These are phyloP conservation scores for Lipomyces sp. DNA, from an alignment of 805 yeast species.

Conservation along the genomic window DNA sequence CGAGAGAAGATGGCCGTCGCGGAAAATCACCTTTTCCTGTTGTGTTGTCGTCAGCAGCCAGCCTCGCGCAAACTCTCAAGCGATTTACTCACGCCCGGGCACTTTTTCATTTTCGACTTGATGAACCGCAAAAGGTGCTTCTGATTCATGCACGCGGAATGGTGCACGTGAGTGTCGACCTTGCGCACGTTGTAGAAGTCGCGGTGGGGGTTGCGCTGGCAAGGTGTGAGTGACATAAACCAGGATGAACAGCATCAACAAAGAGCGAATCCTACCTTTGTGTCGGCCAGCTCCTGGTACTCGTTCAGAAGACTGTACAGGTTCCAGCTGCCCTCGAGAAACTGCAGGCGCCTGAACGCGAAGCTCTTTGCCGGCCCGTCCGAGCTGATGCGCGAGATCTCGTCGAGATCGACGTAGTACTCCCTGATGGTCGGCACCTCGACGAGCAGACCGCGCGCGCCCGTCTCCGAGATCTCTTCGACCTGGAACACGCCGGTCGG, in stretches of 20 bases:
- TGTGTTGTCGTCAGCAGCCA: not conserved
- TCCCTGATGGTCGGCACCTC: slow-evolving; percentile 70
- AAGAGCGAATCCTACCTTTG: slow-evolving; percentile 47
- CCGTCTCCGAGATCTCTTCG: slow-evolving; percentile 35
- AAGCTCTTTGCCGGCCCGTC: slow-evolving; percentile 97
- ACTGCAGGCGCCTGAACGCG: slow-evolving; percentile 90
- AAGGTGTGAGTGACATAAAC: too few species aligned
- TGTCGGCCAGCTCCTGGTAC: slow-evolving; percentile 84
- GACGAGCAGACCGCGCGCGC: slow-evolving; percentile 8
- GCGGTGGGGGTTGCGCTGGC: slow-evolving; percentile 79
- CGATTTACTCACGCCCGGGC: slow-evolving; percentile 52
- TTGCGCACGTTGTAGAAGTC: slow-evolving; percentile 95
- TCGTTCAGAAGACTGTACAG: slow-evolving; percentile 83
- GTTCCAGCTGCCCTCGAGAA: slow-evolving; percentile 95
- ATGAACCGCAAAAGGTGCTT: slow-evolving; percentile 92
- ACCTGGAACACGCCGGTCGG: slow-evolving; percentile 71
- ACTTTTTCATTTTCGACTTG: slow-evolving; percentile 86
- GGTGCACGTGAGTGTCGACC: slow-evolving; percentile 98
- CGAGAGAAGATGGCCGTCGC: slow-evolving; percentile 87
- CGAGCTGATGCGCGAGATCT: slow-evolving; percentile 67
- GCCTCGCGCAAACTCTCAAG: not conserved
- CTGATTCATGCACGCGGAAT: slow-evolving; percentile 98
- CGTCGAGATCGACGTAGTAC: slow-evolving; percentile 78
- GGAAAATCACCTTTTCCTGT: slow-evolving; percentile 80
- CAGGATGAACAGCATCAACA: not conserved